phyloP scores from a whole-genome alignment of 768 basidiomycete genomes.

The Polyporus arcularius region DNA sequence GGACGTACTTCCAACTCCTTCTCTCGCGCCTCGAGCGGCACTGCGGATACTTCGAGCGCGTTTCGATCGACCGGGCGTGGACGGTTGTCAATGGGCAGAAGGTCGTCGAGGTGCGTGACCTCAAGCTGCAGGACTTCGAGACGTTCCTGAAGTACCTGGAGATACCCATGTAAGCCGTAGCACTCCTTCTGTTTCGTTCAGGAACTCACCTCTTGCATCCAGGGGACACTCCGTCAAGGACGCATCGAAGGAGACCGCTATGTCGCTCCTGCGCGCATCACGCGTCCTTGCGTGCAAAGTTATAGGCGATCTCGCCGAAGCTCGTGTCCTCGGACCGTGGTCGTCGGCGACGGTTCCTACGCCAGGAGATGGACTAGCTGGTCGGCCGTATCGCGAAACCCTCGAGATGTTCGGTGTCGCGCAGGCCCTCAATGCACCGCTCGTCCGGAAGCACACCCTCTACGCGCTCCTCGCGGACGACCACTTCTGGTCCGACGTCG shows the following conservation, averaged over 20 bases:
- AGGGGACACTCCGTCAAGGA: background rate
- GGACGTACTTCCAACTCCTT: constrained; percentile 35
- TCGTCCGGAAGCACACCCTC: background rate
- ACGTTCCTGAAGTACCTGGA: too few species aligned
- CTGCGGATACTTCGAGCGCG: constrained; percentile 32
- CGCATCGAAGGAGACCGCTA: background rate
- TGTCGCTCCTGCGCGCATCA: background rate
- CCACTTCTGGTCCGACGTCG: background rate
- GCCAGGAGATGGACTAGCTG: background rate
- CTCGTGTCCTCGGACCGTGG: background rate
- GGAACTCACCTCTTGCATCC: background rate
- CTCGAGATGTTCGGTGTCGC: background rate
- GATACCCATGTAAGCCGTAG: background rate
- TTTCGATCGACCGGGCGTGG: background rate
- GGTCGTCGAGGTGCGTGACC: too few species aligned
- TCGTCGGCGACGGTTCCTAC: background rate
- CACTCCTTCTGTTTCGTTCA: background rate
- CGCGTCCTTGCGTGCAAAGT: background rate
- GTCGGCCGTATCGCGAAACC: background rate
- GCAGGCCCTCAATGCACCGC: background rate
- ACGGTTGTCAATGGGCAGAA: too few species aligned
- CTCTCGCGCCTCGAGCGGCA: constrained; percentile 31
- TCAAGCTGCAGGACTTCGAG: too few species aligned
- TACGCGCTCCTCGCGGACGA: background rate
- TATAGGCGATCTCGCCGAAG: background rate